Base-by-base conservation (phyloP, 805 yeast genomes). In the Zygosaccharomyces kombuchaensis region DNA sequence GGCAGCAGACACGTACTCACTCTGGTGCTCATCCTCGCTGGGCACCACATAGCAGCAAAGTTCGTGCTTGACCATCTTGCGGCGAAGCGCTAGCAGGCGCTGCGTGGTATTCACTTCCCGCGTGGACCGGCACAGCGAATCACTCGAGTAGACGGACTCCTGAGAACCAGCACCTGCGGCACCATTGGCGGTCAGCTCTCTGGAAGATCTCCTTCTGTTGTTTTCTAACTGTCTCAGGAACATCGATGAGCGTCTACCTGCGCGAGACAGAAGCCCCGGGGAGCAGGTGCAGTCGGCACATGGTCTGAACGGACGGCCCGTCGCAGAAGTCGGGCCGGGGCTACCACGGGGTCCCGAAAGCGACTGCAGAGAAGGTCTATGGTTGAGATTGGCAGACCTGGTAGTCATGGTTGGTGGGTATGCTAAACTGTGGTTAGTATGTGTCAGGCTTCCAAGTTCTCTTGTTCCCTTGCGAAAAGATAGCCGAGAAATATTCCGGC, bases 11-110 rank as follows among this genome's bases (percentile, higher is more conserved):
- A 91, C 91, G 57, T 90, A 90, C 68, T 91, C 99, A 22, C 90
- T 81, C 64, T 85, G 91, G 65, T 91, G 99, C 56, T 87, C 96
- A 62, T 91, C 99, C 62, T 88, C 96, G 34, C 95, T 82, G 16
- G 91, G 88, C 8, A 87, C 78, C 22, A 80, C 72, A 63, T 93
- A 91, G 27, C 87, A 82, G 9, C 83, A 87, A 31, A 91, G 62
- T 29, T 77, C 79, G 46, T 78, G 63, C 36, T 72, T 66, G 36
- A 73, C 75, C 90, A 93, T 87, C 50, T 75, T 71, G 34, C 67
- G 55, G 58, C 97, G 75, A 47, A 90, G 68, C 16, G 70, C 71
- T 34, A 68, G 73, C 40, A 90, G 70, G 56, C 90, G 79, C 40
- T 73, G 65, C 13, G 77, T 72, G n/a, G 82, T 77, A 59, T 80